Evolutionary conservation across 2,329 filamentous ascomycete genomes (phyloP).

Genomic region (Alternaria solani): DNA sequence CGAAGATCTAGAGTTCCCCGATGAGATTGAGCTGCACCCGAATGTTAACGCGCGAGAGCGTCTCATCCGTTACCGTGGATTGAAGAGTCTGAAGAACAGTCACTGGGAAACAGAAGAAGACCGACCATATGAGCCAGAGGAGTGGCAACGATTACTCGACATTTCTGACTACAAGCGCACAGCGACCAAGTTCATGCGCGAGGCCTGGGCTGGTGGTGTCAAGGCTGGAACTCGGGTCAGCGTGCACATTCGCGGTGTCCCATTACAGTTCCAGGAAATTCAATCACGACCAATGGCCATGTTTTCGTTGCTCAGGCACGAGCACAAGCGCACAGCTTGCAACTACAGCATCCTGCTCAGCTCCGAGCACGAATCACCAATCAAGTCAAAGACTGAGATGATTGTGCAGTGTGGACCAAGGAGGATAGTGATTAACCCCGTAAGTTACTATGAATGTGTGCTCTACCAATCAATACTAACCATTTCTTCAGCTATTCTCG

Average conservation of each 20-base stretch:
- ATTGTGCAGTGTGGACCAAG: conserved; percentile 91
- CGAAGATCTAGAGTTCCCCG: conserved; percentile 94
- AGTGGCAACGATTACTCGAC: conserved; percentile 86
- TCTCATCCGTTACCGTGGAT: conserved; percentile 82
- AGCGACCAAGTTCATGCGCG: conserved; percentile 76
- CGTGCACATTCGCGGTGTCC: conserved; percentile 73
- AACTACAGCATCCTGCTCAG: conserved; percentile 90
- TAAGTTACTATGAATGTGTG: conserved; percentile 21
- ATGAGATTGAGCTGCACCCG: conserved; percentile 94
- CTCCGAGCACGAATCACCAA: conserved; percentile 75
- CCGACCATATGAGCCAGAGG: conserved; percentile 82
- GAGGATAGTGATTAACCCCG: conserved; percentile 83
- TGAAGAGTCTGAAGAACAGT: conserved; percentile 90
- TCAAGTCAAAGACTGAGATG: conserved; percentile 92
- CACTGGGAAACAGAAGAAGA: conserved; percentile 91
- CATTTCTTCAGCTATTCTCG: conserved; percentile 70
- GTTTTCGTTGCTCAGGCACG: conserved; percentile 89
- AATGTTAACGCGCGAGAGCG: conserved; percentile 86
- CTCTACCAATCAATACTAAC: conserved; percentile 12
- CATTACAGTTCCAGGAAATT: conserved; percentile 61
- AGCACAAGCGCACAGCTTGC: conserved; percentile 86
- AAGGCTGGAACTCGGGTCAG: conserved; percentile 82
- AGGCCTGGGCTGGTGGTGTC: conserved; percentile 89
- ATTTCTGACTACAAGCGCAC: conserved; percentile 90
- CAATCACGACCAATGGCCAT: conserved; percentile 71